Percentiles rank a stretch among this genome's conserved stretches.
These are phyloP conservation scores for Schizosaccharomyces octosporus DNA, from an alignment of 805 yeast genomes.

Conservation along the genomic window DNA sequence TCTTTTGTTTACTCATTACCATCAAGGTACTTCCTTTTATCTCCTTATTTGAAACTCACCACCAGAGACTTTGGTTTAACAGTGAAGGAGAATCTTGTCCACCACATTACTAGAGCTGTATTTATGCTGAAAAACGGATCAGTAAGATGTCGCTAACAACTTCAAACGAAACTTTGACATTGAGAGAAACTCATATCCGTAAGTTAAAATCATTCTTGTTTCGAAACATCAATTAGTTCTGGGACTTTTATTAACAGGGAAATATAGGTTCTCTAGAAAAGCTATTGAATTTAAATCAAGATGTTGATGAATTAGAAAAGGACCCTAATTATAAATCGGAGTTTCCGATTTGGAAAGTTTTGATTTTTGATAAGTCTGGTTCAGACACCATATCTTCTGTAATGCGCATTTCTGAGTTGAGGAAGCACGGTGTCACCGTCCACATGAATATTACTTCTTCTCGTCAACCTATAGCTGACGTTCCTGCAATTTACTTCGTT, in stretches of 20 bases:
- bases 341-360: slow-evolving; percentile 72
- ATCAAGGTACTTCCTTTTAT: too few relatives aligned
- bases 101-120: not conserved
- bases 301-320: not conserved
- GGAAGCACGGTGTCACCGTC: slow-evolving; percentile 65
- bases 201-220: not conserved
- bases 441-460: slow-evolving; percentile 37
- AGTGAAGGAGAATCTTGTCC: too few relatives aligned
- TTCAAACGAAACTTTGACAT: not conserved
- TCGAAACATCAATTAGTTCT: not conserved
- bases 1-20: too few relatives aligned
- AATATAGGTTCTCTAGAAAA: slow-evolving; percentile 24
- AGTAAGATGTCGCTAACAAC: not conserved
- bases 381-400: slow-evolving; percentile 75
- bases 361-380: slow-evolving; percentile 57
- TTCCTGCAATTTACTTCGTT: slow-evolving; percentile 79
- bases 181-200: not conserved
- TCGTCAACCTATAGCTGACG: slow-evolving; percentile 75
- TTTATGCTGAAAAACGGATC: not conserved
- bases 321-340: not conserved
- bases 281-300: slow-evolving; percentile 23
- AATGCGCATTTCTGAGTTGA: slow-evolving; percentile 68
- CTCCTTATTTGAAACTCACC: too few relatives aligned
- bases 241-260: not conserved
- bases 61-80: too few relatives aligned